Conservation (phyloP, 441 rosid genomes). For the Erodium chrysanthum region DNA sequence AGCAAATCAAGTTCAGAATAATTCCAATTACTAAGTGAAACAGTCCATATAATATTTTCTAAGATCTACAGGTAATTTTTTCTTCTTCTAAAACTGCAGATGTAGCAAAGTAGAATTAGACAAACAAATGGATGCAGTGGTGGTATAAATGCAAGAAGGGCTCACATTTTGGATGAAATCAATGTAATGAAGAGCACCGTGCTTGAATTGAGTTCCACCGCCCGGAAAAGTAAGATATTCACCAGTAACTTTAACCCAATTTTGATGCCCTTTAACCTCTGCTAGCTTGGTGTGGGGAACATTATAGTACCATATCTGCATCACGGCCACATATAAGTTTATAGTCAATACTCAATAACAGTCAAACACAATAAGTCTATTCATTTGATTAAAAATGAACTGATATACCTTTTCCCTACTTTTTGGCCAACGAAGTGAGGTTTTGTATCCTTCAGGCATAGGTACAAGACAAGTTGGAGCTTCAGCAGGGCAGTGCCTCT, state of each 20-base stretch:
- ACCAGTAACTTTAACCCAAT: constrained; percentile 85
- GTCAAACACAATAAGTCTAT: constrained; percentile 8
- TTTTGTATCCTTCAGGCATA: constrained; percentile 57
- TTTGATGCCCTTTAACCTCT: constrained; percentile 84
- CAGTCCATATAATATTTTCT: not conserved
- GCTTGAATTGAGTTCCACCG: constrained; percentile 92
- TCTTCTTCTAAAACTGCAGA: not conserved
- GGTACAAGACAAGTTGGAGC: constrained; percentile 66
- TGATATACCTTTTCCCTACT: constrained; percentile 71
- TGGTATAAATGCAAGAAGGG: constrained; percentile 4
- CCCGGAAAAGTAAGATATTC: constrained; percentile 92
- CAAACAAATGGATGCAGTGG: not conserved
- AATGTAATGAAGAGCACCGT: constrained; percentile 84
- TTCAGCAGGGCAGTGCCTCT: constrained; percentile 87
- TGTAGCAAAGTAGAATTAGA: not conserved
- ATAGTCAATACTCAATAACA: not conserved
- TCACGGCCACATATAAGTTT: constrained; percentile 12
- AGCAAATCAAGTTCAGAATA: no score
- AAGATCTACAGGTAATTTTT: not conserved
- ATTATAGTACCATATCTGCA: constrained; percentile 86
- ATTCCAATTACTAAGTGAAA: not conserved
- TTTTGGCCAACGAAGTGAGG: constrained; percentile 59
- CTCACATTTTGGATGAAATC: constrained; percentile 59
- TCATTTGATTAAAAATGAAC: not conserved
- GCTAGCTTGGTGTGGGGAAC: constrained; percentile 76